Conservation (phyloP, 2,329 filamentous ascomycete species). For the Colletotrichum tanaceti region DNA sequence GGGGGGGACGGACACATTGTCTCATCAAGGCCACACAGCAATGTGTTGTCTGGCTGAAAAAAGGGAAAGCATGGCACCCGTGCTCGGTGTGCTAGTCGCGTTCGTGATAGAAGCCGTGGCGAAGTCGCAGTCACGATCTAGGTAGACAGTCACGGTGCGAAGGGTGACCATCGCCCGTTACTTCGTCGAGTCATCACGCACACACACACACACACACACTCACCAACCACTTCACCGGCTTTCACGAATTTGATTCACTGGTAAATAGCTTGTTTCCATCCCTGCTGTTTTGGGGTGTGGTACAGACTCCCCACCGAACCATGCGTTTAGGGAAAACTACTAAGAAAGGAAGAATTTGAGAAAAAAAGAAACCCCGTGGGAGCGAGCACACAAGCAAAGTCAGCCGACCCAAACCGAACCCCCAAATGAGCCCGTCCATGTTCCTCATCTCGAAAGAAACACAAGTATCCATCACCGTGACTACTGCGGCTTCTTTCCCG, state of each 20-base stretch:
- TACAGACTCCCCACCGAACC: constrained; percentile 12
- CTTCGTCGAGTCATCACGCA: not conserved
- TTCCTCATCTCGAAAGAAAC: not conserved
- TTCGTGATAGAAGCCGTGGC: too few species aligned
- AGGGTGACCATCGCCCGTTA: too few species aligned
- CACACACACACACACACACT: not conserved
- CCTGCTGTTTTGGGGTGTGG: constrained; percentile 2
- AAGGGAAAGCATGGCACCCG: not conserved
- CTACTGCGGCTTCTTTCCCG: constrained; percentile 4
- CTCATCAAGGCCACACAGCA: constrained; percentile 11
- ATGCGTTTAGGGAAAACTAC: not conserved
- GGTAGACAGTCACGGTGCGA: not conserved
- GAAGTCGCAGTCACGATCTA: not conserved
- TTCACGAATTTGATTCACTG: too few species aligned
- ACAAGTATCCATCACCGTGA: not conserved
- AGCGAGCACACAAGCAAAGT: constrained; percentile 8
- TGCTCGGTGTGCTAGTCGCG: not conserved
- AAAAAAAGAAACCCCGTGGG: not conserved
- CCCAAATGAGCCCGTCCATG: not conserved
- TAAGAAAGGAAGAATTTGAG: not conserved
- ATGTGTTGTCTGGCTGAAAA: not conserved
- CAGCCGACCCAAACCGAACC: constrained; percentile 20
- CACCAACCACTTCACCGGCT: not conserved
- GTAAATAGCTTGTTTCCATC: constrained; percentile 1
- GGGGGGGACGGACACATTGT: not conserved